phyloP scores from a whole-genome alignment of 495 filamentous ascomycete genomes.

The Astrothelium macrocarpum region DNA sequence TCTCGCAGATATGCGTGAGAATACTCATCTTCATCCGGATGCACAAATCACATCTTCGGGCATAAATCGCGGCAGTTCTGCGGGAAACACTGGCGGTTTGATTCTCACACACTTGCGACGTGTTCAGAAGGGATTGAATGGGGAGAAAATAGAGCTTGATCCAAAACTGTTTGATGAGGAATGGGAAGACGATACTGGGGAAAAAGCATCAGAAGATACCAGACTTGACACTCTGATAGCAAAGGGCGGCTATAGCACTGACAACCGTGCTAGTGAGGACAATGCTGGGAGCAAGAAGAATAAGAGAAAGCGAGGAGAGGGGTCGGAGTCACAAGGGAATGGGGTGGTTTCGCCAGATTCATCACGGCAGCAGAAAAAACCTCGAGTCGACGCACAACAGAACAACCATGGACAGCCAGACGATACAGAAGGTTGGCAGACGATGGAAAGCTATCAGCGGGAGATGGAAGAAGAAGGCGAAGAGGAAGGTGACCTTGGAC shows the following conservation, averaged over 20 bases:
- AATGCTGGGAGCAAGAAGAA: conserved; percentile 27
- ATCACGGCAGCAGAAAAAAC: background rate
- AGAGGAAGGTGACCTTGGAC: conserved; percentile 12
- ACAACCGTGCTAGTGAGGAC: background rate
- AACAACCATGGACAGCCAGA: background rate
- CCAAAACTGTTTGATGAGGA: conserved; percentile 13
- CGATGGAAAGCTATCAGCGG: conserved; percentile 15
- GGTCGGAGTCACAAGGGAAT: conserved; percentile 23
- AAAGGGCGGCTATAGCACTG: background rate
- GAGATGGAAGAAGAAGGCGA: conserved; percentile 10
- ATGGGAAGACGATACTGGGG: conserved; percentile 8
- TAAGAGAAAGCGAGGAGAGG: conserved; percentile 32
- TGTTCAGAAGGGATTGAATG: conserved; percentile 53
- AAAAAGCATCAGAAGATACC: conserved; percentile 11
- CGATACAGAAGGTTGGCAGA: conserved; percentile 15
- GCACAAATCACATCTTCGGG: conserved; percentile 52
- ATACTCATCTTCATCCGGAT: conserved; percentile 58
- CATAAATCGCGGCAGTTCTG: conserved; percentile 39
- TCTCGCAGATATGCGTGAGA: conserved; percentile 34
- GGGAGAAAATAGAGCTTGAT: conserved; percentile 47
- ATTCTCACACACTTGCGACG: conserved; percentile 57
- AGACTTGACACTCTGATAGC: conserved; percentile 13
- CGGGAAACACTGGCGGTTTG: conserved; percentile 43
- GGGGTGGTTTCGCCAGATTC: conserved; percentile 4
- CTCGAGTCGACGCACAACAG: background rate